Conservation (phyloP, 2,329 filamentous ascomycete genomes). For the Hymenoscyphus salicellus region DNA sequence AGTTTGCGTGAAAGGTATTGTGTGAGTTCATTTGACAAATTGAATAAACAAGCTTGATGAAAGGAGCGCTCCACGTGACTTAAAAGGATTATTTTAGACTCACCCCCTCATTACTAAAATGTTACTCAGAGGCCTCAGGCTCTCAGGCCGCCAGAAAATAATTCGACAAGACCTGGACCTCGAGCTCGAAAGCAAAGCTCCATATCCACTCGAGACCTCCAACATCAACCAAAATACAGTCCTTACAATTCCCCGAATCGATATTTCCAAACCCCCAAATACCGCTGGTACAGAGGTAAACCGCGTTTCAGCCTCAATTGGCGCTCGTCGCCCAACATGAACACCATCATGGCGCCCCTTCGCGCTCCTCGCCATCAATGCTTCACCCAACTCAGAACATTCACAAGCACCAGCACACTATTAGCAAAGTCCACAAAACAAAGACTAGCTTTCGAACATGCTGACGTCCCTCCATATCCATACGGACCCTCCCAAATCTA, state of each 20-base stretch:
- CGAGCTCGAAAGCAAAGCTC: not conserved
- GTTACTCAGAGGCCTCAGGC: too few species aligned
- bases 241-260: not conserved
- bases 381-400: slow-evolving; percentile 33
- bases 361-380: slow-evolving; percentile 27
- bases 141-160: not conserved
- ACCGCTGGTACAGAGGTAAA: not conserved
- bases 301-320: not conserved
- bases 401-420: slow-evolving; percentile 32
- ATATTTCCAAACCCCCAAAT: not conserved
- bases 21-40: too few species aligned
- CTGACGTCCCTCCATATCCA: slow-evolving; percentile 60
- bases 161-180: not conserved
- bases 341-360: slow-evolving; percentile 25
- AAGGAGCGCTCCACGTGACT: too few species aligned
- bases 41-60: too few species aligned
- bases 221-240: not conserved
- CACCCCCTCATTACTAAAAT: too few species aligned
- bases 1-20: too few species aligned
- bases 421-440: slow-evolving; percentile 38
- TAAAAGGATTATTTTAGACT: too few species aligned
- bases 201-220: not conserved
- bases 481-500: slow-evolving; percentile 67
- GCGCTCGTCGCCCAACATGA: slow-evolving; percentile 2
- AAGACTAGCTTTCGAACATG: slow-evolving; percentile 35